These are phyloP conservation scores for Saccharum spontaneum DNA, from an alignment of 176 grass and related monocot species.

Conservation along the genomic window DNA sequence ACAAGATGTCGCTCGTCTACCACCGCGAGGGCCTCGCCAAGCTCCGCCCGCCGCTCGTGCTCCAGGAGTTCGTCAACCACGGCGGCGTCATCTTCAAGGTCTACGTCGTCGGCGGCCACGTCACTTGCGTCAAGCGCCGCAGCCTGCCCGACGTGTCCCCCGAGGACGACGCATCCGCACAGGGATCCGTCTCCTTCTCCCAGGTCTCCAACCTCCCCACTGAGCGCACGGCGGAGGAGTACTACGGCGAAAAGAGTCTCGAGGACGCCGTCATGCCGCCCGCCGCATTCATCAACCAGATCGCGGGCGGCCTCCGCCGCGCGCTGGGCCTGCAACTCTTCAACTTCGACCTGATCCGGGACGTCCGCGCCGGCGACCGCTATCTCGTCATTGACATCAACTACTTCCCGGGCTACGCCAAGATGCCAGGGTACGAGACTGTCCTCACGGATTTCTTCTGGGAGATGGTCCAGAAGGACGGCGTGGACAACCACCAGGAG, in stretches of 20 bases:
- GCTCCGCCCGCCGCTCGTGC: conserved; percentile 84
- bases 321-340: conserved; percentile 79
- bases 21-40: conserved; percentile 60
- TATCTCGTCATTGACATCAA: conserved; percentile 97
- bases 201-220: conserved; percentile 82
- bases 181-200: conserved; percentile 77
- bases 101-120: conserved; percentile 73
- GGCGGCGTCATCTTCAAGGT: conserved; percentile 98
- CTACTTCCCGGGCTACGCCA: conserved; percentile 89
- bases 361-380: conserved; percentile 60
- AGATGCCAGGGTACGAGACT: conserved; percentile 83
- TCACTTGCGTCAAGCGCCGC: conserved; percentile 87
- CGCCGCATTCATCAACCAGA: conserved; percentile 54
- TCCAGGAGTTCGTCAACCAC: conserved; percentile 97
- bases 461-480: conserved; percentile 57
- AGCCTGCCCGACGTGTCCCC: conserved; percentile 86
- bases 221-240: conserved; percentile 37
- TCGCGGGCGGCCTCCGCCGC: conserved; percentile 62
- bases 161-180: conserved; percentile 42
- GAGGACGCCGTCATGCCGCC: conserved; percentile 73
- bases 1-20: conserved; percentile 90
- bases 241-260: conserved; percentile 56
- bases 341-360: conserved; percentile 93
- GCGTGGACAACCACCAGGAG: conserved; percentile 9
- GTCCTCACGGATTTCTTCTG: conserved; percentile 81